Evolutionary conservation across 1,284 basidiomycete species (phyloP).

Genomic region (Wallemia mellicola): DNA sequence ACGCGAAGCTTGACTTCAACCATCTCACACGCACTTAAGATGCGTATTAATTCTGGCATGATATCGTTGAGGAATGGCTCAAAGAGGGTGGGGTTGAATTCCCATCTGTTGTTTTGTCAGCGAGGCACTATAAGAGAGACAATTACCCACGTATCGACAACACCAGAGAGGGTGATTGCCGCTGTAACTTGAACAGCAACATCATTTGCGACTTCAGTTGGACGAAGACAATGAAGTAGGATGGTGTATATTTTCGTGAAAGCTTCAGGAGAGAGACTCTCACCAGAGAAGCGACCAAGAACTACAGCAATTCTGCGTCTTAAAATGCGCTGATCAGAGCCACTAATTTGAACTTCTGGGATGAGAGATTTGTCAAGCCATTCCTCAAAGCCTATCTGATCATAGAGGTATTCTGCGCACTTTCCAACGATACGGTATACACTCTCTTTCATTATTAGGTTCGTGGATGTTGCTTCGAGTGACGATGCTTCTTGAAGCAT

Average conservation of each 20-base stretch:
- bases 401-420: constrained; percentile 31
- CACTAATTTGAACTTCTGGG: constrained; percentile 4
- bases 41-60: constrained; percentile 28
- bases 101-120: constrained; percentile 21
- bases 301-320: constrained; percentile 72
- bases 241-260: constrained; percentile 44
- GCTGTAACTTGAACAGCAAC: constrained; percentile 53
- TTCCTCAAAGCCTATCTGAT: constrained; percentile 10
- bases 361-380: constrained; percentile 13
- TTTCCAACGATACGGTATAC: constrained; percentile 64
- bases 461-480: too few relatives aligned
- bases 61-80: constrained; percentile 23
- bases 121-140: background rate
- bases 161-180: constrained; percentile 39
- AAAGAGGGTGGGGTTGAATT: constrained; percentile 29
- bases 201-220: constrained; percentile 37
- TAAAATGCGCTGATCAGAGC: constrained; percentile 19
- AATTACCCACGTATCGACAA: constrained; percentile 35
- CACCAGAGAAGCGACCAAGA: constrained; percentile 50
- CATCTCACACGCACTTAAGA: constrained; percentile 46
- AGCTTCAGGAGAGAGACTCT: constrained; percentile 29
- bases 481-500: too few relatives aligned
- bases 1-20: constrained; percentile 48
- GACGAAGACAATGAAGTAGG: constrained; percentile 36
- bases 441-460: constrained; percentile 46